Percentiles rank a stretch among this genome's conserved stretches.
phyloP scores from a whole-genome alignment of 192 early-diverging fungal genomes.

The Entomortierella beljakovae region DNA sequence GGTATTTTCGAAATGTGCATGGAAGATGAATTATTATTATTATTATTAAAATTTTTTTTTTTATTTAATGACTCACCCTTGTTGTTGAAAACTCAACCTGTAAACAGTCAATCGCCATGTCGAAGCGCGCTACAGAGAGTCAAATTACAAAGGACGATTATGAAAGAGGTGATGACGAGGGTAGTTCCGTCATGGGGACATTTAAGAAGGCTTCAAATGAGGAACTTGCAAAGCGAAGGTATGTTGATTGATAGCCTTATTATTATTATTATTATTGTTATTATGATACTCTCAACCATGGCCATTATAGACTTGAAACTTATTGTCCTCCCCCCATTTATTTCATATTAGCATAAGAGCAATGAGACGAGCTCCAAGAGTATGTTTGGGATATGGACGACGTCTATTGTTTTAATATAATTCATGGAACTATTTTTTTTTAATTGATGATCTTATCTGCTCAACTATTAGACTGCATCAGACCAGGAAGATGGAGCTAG shows the following conservation, averaged over 20 bases:
- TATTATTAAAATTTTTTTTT: too few species aligned
- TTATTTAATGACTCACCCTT: too few species aligned
- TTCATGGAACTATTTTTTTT: background rate
- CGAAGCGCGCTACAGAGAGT: constrained; percentile 37
- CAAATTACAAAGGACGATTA: constrained; percentile 35
- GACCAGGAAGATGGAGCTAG: constrained; percentile 14
- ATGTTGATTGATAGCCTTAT: background rate
- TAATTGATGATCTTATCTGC: background rate
- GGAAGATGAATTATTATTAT: too few species aligned
- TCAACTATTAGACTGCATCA: constrained; percentile 11
- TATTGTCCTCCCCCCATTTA: too few species aligned
- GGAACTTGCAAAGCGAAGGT: constrained; percentile 35
- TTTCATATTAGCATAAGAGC: constrained; percentile 15
- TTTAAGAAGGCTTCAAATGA: constrained; percentile 23
- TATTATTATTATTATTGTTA: background rate
- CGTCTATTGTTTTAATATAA: background rate
- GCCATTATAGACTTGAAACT: background rate
- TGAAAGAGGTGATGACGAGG: constrained; percentile 21
- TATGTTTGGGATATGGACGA: constrained; percentile 4
- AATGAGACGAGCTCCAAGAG: constrained; percentile 28
- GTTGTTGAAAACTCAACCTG: too few species aligned
- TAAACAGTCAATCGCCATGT: constrained; percentile 11
- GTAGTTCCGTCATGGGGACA: constrained; percentile 11
- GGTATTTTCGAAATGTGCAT: too few species aligned
- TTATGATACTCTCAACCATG: background rate